Conservation (phyloP, 345 rosid genomes). For the Eucalyptus tenuipes region DNA sequence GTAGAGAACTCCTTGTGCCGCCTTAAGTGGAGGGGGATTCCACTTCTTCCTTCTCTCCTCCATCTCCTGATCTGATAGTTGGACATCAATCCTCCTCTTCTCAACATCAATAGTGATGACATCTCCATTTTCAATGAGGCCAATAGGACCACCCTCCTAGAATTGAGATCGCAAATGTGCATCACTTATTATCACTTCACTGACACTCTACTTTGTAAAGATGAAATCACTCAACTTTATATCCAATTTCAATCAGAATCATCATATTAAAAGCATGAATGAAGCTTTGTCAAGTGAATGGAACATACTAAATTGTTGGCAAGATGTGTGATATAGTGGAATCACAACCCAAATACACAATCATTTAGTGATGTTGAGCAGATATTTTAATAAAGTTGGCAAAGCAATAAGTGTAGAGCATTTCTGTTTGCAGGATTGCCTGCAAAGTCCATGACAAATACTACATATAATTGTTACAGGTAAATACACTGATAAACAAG, state of each 20-base stretch:
- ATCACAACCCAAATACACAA: neutral
- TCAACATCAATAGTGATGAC: conserved; percentile 58
- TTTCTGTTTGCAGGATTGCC: neutral
- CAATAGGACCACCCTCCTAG: conserved; percentile 98
- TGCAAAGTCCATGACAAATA: neutral
- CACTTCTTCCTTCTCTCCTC: conserved; percentile 60
- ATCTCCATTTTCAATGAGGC: conserved; percentile 72
- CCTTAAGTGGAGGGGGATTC: conserved; percentile 70
- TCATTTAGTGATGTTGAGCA: neutral
- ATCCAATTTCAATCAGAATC: neutral
- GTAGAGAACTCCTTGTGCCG: conserved; percentile 56
- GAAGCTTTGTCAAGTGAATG: neutral
- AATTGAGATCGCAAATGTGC: neutral
- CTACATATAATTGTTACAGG: neutral
- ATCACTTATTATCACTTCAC: neutral
- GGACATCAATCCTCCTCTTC: conserved; percentile 63
- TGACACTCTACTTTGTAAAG: neutral
- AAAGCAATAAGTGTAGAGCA: neutral
- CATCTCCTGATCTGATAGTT: conserved; percentile 49
- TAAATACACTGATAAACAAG: neutral
- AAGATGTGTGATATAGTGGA: neutral
- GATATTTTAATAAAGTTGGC: neutral
- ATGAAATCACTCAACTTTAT: neutral
- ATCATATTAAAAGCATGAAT: neutral
- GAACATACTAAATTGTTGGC: neutral